phyloP scores from a whole-genome alignment of 768 basidiomycete genomes.

The Rhizopogon vinicolor region DNA sequence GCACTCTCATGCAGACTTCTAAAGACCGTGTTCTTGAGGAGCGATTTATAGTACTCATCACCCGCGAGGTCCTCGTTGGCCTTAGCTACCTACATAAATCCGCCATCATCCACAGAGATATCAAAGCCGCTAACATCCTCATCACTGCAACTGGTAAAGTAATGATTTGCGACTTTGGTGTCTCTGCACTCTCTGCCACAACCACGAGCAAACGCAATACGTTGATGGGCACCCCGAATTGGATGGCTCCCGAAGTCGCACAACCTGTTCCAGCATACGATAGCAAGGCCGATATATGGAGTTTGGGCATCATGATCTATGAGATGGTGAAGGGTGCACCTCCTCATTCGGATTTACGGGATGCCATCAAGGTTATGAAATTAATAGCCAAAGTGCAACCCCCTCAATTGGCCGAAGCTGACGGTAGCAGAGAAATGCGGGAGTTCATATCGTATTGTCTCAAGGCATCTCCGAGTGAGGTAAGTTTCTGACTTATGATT shows the following conservation, averaged over 20 bases:
- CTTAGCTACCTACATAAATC: conserved; percentile 90
- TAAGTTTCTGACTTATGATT: conserved; percentile 29
- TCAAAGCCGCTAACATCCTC: conserved; percentile 97
- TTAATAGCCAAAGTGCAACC: conserved; percentile 84
- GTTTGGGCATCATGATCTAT: conserved; percentile 90
- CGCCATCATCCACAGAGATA: conserved; percentile 93
- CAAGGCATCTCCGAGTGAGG: conserved; percentile 75
- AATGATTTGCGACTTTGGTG: conserved; percentile 97
- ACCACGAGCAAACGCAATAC: conserved; percentile 91
- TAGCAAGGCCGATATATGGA: conserved; percentile 98
- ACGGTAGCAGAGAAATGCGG: conserved; percentile 80
- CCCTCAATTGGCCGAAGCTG: conserved; percentile 70
- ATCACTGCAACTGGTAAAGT: conserved; percentile 86
- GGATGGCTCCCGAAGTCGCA: conserved; percentile 99
- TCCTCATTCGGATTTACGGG: conserved; percentile 82
- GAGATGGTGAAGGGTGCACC: conserved; percentile 98
- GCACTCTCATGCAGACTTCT: conserved; percentile 88
- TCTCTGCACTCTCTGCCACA: conserved; percentile 85
- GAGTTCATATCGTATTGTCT: conserved; percentile 86
- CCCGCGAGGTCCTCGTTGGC: conserved; percentile 83
- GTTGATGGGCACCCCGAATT: conserved; percentile 94
- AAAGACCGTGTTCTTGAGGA: conserved; percentile 79
- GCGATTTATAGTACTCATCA: conserved; percentile 81
- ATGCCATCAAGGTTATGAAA: conserved; percentile 82
- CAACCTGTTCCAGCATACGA: conserved; percentile 88